Evolutionary conservation across 1,284 basidiomycete species (phyloP).

Genomic region (Rhodotorula sp.): DNA sequence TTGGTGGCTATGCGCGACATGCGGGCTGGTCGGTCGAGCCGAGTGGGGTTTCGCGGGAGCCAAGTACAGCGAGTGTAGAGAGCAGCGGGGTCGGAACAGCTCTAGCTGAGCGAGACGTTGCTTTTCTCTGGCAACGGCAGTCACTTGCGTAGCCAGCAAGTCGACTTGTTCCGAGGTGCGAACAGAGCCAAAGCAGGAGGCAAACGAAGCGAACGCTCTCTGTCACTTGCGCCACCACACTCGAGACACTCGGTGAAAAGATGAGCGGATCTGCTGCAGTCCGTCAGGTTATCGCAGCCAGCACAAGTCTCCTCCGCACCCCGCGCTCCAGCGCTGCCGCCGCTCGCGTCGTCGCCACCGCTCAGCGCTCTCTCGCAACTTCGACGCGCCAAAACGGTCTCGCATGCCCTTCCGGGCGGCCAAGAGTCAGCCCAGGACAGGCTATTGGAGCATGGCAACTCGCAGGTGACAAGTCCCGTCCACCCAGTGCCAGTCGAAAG

Average conservation of each 20-base stretch:
- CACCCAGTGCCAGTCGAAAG: not conserved
- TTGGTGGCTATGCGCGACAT: slow-evolving; percentile 32
- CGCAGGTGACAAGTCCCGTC: not conserved
- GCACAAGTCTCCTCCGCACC: not conserved
- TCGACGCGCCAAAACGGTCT: not conserved
- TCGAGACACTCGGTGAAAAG: too few species aligned
- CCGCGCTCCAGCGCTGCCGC: not conserved
- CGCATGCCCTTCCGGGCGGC: not conserved
- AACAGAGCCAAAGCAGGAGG: too few species aligned
- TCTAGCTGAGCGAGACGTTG: too few species aligned
- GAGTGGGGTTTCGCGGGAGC: not conserved
- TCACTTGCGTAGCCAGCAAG: too few species aligned
- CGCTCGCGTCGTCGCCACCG: not conserved
- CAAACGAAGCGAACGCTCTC: too few species aligned
- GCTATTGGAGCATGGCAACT: not conserved
- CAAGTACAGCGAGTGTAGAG: too few species aligned
- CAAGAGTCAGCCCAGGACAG: not conserved
- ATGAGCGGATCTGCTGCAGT: slow-evolving; percentile 2
- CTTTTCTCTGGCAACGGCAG: too few species aligned
- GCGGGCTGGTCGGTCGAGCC: not conserved
- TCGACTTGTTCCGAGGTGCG: too few species aligned
- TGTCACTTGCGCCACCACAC: too few species aligned
- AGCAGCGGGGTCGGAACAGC: too few species aligned
- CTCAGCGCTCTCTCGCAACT: not conserved
- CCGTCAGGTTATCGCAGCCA: not conserved